Base-by-base conservation (phyloP, 768 basidiomycete species). In the Pulveroboletus sp. region DNA sequence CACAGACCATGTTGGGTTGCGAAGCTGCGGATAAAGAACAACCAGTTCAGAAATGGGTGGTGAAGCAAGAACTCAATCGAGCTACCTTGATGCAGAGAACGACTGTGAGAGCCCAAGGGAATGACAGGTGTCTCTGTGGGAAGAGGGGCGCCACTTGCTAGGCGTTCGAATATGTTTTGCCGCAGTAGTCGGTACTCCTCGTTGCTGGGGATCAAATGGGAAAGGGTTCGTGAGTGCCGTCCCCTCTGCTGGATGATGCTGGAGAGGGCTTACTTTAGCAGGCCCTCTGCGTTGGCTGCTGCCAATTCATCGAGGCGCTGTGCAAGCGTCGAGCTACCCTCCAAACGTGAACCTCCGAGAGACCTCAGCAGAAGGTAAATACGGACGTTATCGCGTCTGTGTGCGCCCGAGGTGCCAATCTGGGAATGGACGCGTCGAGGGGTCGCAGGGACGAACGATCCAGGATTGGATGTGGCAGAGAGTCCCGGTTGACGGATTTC, bases 101-200 rank as follows among this genome's bases (percentile, higher is more conserved):
- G 70, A 66, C 39, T 66, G 62, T 69, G 60, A 51, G 64, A 64
- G 46, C 73, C 64, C 54, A 79, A 72, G 36, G 84, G 83, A 39
- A 88, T 80, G 38, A 88, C 63, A 21, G 88, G 72, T 9, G 61
- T 66, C 65, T 90, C 88, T 35, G 76, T 72, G 6, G 87, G 86
- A 18, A 86, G 73, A 8, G 71, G 61, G 24, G 79, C 71, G 44
- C 73, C 76, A 52, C 71, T 79, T 14, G 86, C 76, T 59, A 89
- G 81, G 46, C 90, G 80, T 64, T 91, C 87, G 57, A 93, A 92
- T 35, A 93, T 73, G 61, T 84, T 89, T 66, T 90, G 89, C 39
- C 90, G 82, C 11, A 93, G 76, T 38, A 92, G 66, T 44, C 89
- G 82, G 64, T 92, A 92, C 63, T 90, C 90, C 57, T 91, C 87